Percentiles rank a stretch among this genome's conserved stretches.
These are phyloP conservation scores for Lagerstroemia speciosa DNA, from an alignment of 345 rosid species.

Conservation along the genomic window DNA sequence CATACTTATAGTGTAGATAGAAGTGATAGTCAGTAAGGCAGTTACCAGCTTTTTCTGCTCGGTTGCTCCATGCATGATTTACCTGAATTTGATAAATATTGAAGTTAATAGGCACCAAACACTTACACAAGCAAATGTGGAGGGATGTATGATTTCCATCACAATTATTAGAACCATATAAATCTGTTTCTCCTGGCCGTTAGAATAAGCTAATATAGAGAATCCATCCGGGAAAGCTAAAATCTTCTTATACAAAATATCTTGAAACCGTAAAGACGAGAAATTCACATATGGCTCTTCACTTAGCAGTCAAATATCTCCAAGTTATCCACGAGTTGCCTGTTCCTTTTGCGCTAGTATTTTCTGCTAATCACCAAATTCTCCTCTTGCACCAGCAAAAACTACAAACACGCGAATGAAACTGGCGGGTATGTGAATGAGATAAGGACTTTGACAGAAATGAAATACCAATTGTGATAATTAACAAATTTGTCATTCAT, in stretches of 20 bases:
- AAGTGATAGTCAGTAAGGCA: constrained; percentile 3
- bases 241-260: neutral
- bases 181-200: neutral
- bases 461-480: neutral
- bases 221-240: neutral
- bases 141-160: neutral
- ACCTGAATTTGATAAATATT: neutral
- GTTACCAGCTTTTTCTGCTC: neutral
- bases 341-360: neutral
- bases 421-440: neutral
- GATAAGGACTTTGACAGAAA: neutral
- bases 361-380: neutral
- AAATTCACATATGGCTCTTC: neutral
- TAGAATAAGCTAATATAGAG: neutral
- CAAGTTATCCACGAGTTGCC: neutral
- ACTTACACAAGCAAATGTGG: neutral
- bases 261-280: neutral
- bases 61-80: neutral
- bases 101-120: neutral
- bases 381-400: neutral
- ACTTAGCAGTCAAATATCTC: neutral
- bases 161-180: neutral
- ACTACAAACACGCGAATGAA: neutral
- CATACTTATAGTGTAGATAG: neutral
- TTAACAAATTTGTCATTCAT: neutral